Evolutionary conservation across 306 rosid species (phyloP).

Genomic region (Calophaca sinica): DNA sequence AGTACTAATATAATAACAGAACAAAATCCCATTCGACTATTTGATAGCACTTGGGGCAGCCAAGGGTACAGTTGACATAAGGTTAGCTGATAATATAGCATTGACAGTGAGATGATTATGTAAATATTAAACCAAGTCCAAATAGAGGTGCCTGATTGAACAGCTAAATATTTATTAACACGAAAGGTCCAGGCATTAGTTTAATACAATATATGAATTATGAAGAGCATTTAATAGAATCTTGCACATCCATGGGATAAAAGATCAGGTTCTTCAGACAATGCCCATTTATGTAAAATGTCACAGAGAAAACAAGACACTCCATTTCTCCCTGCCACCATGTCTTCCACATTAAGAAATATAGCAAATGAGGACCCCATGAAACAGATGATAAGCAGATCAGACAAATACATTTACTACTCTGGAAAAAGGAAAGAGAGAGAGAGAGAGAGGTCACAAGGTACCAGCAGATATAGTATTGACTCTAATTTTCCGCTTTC

Average conservation of each 20-base stretch:
- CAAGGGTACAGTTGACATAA: slow-evolving; percentile 5
- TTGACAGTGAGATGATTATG: not conserved
- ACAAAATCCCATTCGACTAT: no score
- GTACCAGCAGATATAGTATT: slow-evolving; percentile 98
- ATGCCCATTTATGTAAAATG: slow-evolving; percentile 1
- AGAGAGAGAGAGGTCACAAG: not conserved
- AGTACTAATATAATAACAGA: not conserved
- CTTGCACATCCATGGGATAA: slow-evolving; percentile 25
- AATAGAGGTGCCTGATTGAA: slow-evolving; percentile 1
- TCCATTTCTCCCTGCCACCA: not conserved
- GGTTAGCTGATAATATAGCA: not conserved
- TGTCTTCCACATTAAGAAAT: not conserved
- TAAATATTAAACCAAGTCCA: slow-evolving; percentile 15
- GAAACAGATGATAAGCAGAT: not conserved
- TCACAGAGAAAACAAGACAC: slow-evolving; percentile 4
- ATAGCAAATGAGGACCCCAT: not conserved
- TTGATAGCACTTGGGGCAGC: not conserved
- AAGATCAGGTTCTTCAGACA: slow-evolving; percentile 26
- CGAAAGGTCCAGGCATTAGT: slow-evolving; percentile 18
- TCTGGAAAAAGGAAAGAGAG: not conserved
- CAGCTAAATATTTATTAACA: not conserved
- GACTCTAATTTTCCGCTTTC: slow-evolving; percentile 88
- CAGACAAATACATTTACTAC: not conserved
- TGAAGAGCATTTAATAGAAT: slow-evolving; percentile 19
- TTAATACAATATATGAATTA: slow-evolving; percentile 7